Conservation (phyloP, 2,329 filamentous ascomycete genomes). For the Colletotrichum theobromicola region DNA sequence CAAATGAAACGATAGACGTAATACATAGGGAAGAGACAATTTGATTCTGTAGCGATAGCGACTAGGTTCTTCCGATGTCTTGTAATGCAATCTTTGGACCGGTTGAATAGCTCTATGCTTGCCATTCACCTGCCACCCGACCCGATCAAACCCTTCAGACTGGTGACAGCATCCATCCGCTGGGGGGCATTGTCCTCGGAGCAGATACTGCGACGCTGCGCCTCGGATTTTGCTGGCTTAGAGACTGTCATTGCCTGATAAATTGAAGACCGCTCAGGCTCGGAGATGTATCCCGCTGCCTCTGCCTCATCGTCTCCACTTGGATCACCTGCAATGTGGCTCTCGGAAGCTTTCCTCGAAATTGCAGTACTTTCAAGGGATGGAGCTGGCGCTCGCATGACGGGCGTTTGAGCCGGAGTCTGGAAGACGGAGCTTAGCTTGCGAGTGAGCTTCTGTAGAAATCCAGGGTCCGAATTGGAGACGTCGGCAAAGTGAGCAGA, state of each 20-base stretch:
- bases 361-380: background rate
- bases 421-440: slow-evolving; percentile 18
- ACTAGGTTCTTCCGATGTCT: background rate
- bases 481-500: background rate
- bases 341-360: background rate
- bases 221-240: background rate
- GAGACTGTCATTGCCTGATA: background rate
- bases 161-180: background rate
- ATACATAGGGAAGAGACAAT: background rate
- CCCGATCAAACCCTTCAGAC: background rate
- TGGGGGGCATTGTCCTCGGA: background rate
- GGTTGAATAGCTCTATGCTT: background rate
- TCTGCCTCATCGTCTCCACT: no score
- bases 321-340: background rate
- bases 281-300: background rate
- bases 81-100: background rate
- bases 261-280: background rate
- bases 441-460: slow-evolving; percentile 3
- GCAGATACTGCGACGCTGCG: background rate
- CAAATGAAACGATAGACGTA: no score
- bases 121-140: background rate
- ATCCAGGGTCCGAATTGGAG: background rate
- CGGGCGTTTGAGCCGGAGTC: background rate
- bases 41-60: rapidly evolving
- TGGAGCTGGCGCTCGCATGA: background rate